phyloP scores from a whole-genome alignment of 2,329 filamentous ascomycete species.

The Penicillium sp. region DNA sequence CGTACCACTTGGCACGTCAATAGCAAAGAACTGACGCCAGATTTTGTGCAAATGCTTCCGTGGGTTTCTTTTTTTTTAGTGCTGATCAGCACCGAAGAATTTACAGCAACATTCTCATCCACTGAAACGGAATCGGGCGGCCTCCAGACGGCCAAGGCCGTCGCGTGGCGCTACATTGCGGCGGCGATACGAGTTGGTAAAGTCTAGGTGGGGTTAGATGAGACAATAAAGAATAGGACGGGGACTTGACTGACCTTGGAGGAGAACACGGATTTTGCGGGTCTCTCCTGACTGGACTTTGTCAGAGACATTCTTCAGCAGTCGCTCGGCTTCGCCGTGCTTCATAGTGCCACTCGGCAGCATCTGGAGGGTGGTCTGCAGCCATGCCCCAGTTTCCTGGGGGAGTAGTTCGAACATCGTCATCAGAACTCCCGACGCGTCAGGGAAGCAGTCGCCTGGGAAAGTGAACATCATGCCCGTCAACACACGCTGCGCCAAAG shows the following conservation, averaged over 20 bases:
- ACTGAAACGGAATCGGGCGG: slow-evolving; percentile 73
- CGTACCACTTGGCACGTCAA: slow-evolving; percentile 16
- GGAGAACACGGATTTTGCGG: slow-evolving; percentile 68
- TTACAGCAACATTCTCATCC: slow-evolving; percentile 34
- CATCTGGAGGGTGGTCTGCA: slow-evolving; percentile 72
- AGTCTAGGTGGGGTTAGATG: slow-evolving; percentile 49
- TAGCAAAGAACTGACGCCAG: slow-evolving; percentile 17
- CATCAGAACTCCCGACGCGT: slow-evolving; percentile 85
- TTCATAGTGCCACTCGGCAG: slow-evolving; percentile 75
- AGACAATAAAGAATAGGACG: not conserved
- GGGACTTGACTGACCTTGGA: slow-evolving; percentile 50
- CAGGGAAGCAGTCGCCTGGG: slow-evolving; percentile 86
- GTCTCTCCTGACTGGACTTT: slow-evolving; percentile 61
- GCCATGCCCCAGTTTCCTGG: slow-evolving; percentile 68
- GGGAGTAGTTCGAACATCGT: slow-evolving; percentile 82
- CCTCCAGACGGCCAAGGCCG: slow-evolving; percentile 77
- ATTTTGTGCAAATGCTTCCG: slow-evolving; percentile 20
- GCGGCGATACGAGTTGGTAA: slow-evolving; percentile 86
- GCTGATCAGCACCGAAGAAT: slow-evolving; percentile 9
- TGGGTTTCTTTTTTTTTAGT: slow-evolving; percentile 7
- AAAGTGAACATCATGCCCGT: slow-evolving; percentile 99
- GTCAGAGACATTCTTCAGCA: slow-evolving; percentile 72
- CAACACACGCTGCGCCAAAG: slow-evolving; percentile 77
- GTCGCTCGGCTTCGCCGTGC: slow-evolving; percentile 66
- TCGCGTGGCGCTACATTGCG: slow-evolving; percentile 92